Base-by-base conservation (phyloP, 352 stramenopile species). In the Aphanomyces astaci region DNA sequence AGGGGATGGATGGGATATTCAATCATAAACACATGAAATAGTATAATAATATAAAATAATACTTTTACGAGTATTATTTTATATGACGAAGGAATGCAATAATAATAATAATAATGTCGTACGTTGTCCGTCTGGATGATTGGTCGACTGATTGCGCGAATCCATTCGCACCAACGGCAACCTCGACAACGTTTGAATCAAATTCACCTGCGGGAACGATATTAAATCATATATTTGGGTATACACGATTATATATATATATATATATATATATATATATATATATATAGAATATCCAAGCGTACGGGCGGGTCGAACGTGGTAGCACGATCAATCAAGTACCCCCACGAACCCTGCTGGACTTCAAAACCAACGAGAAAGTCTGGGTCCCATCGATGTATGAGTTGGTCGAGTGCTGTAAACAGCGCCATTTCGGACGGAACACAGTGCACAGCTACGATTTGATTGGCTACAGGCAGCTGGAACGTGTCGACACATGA, bases 331-430 rank as follows among this genome's bases (percentile, higher is more conserved):
- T 89, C 75, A 31, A 95, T 73, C 53, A 95, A 55, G 54, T 94
- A 95, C 40, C 87, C 87, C 32, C 86, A 78, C 2, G 86, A 92
- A 57, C 72, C 63, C 27, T 88, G 86, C 72, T 96, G 86, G 0
- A 95, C 77, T 70, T 97, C 90, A 75, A 89, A 97, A 11, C 90
- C 88, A 45, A 79, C 73, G 39, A 97, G 73, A 48, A 96, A 93
- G 63, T 97, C 90, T n/a, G 89, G 89, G 62, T 97, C 88, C 79
- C 82, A 90, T 11, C 74, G 45, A 10, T 75, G 73, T 31, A 96
- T 80, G 17, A 95, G 46, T 13, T 33, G 51, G 30, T 87, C 73
- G 4, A 96, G 39, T 25, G 59, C 72, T 13, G 52, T 57, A 25
- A 96, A 74, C 27, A 96, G 66, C 43, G 85, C 78, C 3, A 62